Evolutionary conservation across 331 rosid species (phyloP).

Genomic region (Quercus tomentella): DNA sequence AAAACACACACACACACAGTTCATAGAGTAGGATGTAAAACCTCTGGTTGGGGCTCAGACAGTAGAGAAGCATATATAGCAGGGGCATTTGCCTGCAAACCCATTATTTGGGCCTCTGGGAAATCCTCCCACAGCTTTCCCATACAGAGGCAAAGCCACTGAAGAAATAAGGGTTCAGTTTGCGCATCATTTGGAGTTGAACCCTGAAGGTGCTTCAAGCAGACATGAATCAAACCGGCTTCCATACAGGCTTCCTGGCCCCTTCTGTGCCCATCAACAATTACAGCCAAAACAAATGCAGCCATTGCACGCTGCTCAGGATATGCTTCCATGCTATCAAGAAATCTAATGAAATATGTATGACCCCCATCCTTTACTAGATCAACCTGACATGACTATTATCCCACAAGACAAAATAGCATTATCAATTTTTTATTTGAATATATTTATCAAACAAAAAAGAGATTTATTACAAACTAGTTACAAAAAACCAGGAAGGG

Average conservation of each 20-base stretch:
- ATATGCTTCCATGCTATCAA: conserved; percentile 88
- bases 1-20: background rate
- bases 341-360: conserved; percentile 86
- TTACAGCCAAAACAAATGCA: conserved; percentile 96
- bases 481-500: background rate
- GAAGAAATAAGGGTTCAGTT: conserved; percentile 92
- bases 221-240: conserved; percentile 70
- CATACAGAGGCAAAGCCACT: conserved; percentile 96
- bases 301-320: conserved; percentile 99
- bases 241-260: conserved; percentile 98
- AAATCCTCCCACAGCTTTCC: conserved; percentile 97
- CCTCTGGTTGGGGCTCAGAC: conserved; percentile 93
- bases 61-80: conserved; percentile 65
- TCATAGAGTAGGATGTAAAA: conserved; percentile 21
- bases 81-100: conserved; percentile 79
- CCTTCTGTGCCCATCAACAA: conserved; percentile 88
- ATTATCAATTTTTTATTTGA: background rate
- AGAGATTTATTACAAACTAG: conserved; percentile 11
- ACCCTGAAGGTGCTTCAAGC: conserved; percentile 90
- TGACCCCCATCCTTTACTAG: conserved; percentile 96
- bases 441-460: background rate
- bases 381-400: conserved; percentile 97
- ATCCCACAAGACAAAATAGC: conserved; percentile 31
- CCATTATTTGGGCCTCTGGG: conserved; percentile 74
- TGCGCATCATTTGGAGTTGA: conserved; percentile 77